phyloP scores from a whole-genome alignment of 2,329 filamentous ascomycete species.

The Rosellinia necatrix region DNA sequence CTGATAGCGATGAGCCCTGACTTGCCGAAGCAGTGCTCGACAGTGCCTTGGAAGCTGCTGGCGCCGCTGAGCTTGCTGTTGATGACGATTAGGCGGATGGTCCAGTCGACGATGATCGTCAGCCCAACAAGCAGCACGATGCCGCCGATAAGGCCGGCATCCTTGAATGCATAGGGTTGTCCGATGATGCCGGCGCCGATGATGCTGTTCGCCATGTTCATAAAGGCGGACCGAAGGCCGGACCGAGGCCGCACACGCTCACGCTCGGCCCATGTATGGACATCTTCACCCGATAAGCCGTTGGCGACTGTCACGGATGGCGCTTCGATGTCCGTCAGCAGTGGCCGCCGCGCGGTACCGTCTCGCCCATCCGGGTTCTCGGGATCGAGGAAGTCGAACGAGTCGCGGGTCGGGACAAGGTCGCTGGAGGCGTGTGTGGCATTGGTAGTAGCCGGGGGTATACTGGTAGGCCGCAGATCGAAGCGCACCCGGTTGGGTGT shows the following conservation, averaged over 20 bases:
- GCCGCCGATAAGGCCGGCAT: conserved; percentile 85
- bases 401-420: conserved; percentile 29
- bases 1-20: conserved; percentile 85
- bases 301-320: conserved; percentile 71
- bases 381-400: conserved; percentile 41
- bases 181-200: conserved; percentile 79
- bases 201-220: conserved; percentile 99
- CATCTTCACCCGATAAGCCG: conserved; percentile 50
- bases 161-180: conserved; percentile 93
- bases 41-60: conserved; percentile 92
- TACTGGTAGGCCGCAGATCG: conserved; percentile 47
- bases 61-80: conserved; percentile 96
- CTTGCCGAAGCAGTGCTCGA: conserved; percentile 92
- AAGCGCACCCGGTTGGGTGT: conserved; percentile 72
- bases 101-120: conserved; percentile 93
- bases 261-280: conserved; percentile 55
- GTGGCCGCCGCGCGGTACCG: conserved; percentile 58
- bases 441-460: conserved; percentile 37
- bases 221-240: conserved; percentile 84
- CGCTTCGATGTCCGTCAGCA: conserved; percentile 74
- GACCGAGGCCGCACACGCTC: conserved; percentile 76
- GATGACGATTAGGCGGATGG: conserved; percentile 93
- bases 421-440: conserved; percentile 18
- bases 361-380: conserved; percentile 40
- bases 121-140: conserved; percentile 76